Base-by-base conservation (phyloP, 176 grass and related monocot genomes). In the sorghum (Sorghum bicolor) region DNA sequence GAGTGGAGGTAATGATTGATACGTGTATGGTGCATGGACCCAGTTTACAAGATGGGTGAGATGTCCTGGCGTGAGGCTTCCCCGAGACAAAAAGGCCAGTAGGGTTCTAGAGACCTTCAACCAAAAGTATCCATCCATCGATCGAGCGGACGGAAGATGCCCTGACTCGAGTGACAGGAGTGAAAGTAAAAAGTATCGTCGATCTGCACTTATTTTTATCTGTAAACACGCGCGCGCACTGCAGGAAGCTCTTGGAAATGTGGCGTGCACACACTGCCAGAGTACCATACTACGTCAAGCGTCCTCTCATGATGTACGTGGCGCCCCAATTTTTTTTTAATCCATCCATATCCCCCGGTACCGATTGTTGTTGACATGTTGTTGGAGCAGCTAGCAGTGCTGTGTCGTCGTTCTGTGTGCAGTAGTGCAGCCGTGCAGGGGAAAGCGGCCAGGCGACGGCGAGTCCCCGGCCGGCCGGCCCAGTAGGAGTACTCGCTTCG, bases 1-100 rank as follows among this genome's bases (percentile, higher is more conserved):
- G 73, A 86, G 88, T 82, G 88, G 83, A 78, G 66, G 65, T 57
- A 86, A 90, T 82, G 83, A 86, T 86, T 78, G 83, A 57, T 90
- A 82, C 79, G 79, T 86, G 79, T 73, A 65, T 48, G 73, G 73
- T 58, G 88, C 74, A 86, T 78, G 83, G 66, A 86, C 83, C 57
- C 78, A 31, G 83, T 55, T 64, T 62, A 58, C 77, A 41, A 67
- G 20, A 34, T 38, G 40, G 2, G 74, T 28, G 74, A 41, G 72
- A 66, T 67, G 77, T 63, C 72, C 44, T 41, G 58, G 67, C 15
- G 25, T 55, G 75, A 79, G 81, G 61, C 69, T 84, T 80, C 74
- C 83, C 37, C 69, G 84, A 65, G 84, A 90, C 83, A 86, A 83
- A 90, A 86, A 86, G 84, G 74, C 0, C 36, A 38, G 73, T 74